Percentiles rank a stretch among this genome's conserved stretches.
These are phyloP conservation scores for Cenococcum geophilum DNA, from an alignment of 495 filamentous ascomycete species.

Conservation along the genomic window DNA sequence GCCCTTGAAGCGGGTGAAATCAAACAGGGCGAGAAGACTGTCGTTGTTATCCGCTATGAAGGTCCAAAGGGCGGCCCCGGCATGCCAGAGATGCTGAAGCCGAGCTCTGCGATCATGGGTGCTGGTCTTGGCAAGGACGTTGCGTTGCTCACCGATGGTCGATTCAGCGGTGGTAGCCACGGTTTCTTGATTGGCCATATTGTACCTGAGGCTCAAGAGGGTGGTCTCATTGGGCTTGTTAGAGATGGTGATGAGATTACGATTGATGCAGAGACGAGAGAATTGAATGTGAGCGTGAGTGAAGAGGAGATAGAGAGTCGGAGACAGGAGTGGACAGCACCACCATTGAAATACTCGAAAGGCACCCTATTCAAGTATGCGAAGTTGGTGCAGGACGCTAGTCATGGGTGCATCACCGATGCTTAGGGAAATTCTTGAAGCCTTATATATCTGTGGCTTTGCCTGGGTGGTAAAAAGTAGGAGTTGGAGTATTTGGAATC, in stretches of 20 bases:
- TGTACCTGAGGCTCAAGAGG: slow-evolving; percentile 63
- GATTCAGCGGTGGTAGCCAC: slow-evolving; percentile 72
- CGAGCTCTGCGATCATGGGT: slow-evolving; percentile 77
- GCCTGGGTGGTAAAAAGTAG: no score
- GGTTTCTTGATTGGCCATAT: slow-evolving; percentile 76
- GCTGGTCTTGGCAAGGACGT: slow-evolving; percentile 77
- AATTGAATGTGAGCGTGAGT: slow-evolving; percentile 53
- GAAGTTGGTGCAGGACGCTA: slow-evolving; percentile 60
- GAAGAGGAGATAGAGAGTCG: slow-evolving; percentile 60
- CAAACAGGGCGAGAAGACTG: slow-evolving; percentile 94
- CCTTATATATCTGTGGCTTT: no score
- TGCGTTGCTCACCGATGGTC: slow-evolving; percentile 70
- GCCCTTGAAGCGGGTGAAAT: slow-evolving; percentile 59
- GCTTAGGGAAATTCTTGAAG: slow-evolving; percentile 20
- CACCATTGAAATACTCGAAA: slow-evolving; percentile 58
- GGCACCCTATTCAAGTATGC: slow-evolving; percentile 77
- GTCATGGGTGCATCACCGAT: slow-evolving; percentile 76
- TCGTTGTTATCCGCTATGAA: slow-evolving; percentile 95
- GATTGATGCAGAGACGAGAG: slow-evolving; percentile 63
- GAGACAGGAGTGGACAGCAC: slow-evolving; percentile 59
- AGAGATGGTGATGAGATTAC: slow-evolving; percentile 61
- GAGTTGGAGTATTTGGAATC: no score
- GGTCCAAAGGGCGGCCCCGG: slow-evolving; percentile 75
- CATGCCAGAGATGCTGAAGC: slow-evolving; percentile 88
- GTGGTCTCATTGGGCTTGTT: slow-evolving; percentile 64